Conservation (phyloP, 257 asterid species). For the Fraxinus americana region DNA sequence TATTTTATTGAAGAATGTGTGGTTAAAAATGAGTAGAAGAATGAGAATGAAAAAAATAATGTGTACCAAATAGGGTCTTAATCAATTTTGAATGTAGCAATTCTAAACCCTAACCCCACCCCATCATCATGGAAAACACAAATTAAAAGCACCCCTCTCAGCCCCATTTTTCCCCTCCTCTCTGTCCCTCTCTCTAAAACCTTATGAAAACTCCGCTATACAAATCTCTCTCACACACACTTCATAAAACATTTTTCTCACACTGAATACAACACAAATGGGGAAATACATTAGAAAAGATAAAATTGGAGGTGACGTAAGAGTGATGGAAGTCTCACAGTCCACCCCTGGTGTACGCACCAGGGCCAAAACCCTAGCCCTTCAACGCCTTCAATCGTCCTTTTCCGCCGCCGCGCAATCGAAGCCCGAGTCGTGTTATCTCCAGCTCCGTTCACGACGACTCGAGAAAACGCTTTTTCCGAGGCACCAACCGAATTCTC, state of each 20-base stretch:
- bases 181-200: neutral
- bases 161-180: too few species aligned
- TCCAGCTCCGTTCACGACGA: slow-evolving; percentile 45
- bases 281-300: slow-evolving; percentile 69
- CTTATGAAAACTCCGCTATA: slow-evolving; percentile 3
- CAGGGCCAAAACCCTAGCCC: slow-evolving; percentile 85
- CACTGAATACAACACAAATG: slow-evolving; percentile 30
- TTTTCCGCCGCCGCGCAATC: slow-evolving; percentile 14
- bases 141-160: too few species aligned
- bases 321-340: slow-evolving; percentile 56
- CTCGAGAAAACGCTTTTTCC: slow-evolving; percentile 26
- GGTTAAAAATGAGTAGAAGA: too few species aligned
- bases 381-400: slow-evolving; percentile 51
- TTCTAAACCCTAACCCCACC: too few species aligned
- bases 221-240: neutral
- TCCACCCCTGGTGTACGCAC: slow-evolving; percentile 75
- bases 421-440: neutral
- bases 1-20: too few species aligned
- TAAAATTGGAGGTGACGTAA: slow-evolving; percentile 50
- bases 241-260: neutral
- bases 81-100: too few species aligned
- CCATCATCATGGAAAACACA: too few species aligned
- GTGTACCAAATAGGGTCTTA: too few species aligned
- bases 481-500: neutral
- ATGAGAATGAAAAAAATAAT: too few species aligned